Evolutionary conservation across 345 rosid genomes (phyloP), one percentile per base, ranked within the genome.

Genomic region (Nephelium lappaceum): DNA sequence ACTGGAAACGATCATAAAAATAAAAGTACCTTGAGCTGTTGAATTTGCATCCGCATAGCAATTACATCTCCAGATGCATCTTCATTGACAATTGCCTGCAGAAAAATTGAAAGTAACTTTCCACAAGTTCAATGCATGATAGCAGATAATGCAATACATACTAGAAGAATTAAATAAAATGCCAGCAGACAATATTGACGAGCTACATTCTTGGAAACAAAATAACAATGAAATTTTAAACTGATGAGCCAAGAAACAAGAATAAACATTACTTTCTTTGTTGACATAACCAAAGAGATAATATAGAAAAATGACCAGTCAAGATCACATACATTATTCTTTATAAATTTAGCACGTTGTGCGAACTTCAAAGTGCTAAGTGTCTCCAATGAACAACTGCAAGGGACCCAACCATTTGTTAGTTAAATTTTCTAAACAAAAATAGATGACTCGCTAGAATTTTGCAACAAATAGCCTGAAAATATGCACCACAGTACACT

Each of bases 291-390:
- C 61, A 63, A 45, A 63, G 3, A 27, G 47, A 45, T 23, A 74
- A 15, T 3, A 24, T 53, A 53, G 6, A 24, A 42, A 76, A 55
- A 64, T 23, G 6, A 53, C 18, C 31, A 76, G 55, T 24, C 18
- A 60, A 69, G 36, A 14, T 5, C 61, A 82, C 90, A 47, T 93
- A 94, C 99, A 79, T 96, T 96, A 83, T 96, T 96, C 87, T 92
- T 94, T 21, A 96, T 94, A 84, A 93, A 93, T 79, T 96, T 96
- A 70, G 99, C 99, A 74, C 99, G 95, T 85, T 96, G 98, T 38
- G 98, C 99, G 84, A 96, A 96, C 93, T 96, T 96, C 87, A 96
- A 86, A 73, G 99, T 96, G 88, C 98, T 93, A 73, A 94, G 68
- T 31, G 99, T 96, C 92, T 96, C 99, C 88, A 93, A 21, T 12